Evolutionary conservation across 495 filamentous ascomycete genomes (phyloP), one percentile per base, ranked within the genome.

Genomic region (Amphirosellinia nigrospora): DNA sequence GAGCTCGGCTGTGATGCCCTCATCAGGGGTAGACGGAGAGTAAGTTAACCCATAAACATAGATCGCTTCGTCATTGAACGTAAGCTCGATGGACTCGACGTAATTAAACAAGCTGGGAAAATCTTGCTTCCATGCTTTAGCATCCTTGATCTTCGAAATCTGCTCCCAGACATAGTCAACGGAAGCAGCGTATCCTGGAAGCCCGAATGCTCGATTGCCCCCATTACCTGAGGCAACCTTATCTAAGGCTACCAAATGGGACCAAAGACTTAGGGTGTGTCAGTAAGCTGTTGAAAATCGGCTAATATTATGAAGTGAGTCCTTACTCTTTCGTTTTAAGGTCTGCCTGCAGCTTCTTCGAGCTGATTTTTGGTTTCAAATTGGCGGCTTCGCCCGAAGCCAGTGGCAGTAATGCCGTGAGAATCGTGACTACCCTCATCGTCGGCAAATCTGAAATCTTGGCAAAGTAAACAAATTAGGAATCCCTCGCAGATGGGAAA

Each of bases 141-240:
- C 78, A 21, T 69, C 66, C 10, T 71, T 52, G 43, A 75, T 73
- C 2, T 76, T 74, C 69, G 74, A 72, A 4, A 77, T 63, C 5
- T 72, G 71, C 9, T 73, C 69, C 30, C 76, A 73, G 55, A 86
- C 74, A 66, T 63, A 85, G 56, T 86, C 81, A 19, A 81, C 76
- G 4, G 82, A 83, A 2, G 81, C 84, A 4, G 70, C 69, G 73
- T 84, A 85, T 21, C 84, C 84, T 0, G 82, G 80, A 26, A 80
- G 69, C 7, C 84, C 84, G 60, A 86, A 86, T 46, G 84, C 84
- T 9, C 84, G 76, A 66, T 85, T 86, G 15, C 81, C 81, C 3
- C 82, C 81, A 67, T 85, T 81, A 3, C 71, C 72, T 16, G 64
- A 64, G 6, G 82, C 83, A 38, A 86, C 84, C n/a, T 75, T 68